Conservation (phyloP, 768 basidiomycete genomes). For the Lactarius akahatsu region DNA sequence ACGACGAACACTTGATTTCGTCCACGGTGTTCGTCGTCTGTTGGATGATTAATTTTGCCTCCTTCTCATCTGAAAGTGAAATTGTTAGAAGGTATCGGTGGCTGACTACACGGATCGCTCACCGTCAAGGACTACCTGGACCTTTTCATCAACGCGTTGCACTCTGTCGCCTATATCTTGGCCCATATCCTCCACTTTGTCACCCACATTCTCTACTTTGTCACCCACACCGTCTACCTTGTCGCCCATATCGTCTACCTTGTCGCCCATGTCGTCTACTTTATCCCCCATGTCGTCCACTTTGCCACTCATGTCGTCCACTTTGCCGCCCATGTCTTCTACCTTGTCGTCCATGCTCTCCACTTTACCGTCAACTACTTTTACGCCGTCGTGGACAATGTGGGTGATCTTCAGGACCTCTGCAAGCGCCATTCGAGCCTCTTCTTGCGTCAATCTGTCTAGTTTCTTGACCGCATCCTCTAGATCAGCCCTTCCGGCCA, state of each 20-base stretch:
- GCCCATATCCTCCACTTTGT: not conserved
- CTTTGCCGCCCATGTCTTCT: not conserved
- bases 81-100: not conserved
- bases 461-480: conserved; percentile 1
- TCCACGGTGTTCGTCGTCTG: not conserved
- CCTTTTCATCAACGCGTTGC: not conserved
- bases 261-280: not conserved
- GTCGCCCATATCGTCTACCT: too few relatives aligned
- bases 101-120: not conserved
- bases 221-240: not conserved
- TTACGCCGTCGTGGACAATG: not conserved
- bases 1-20: not conserved
- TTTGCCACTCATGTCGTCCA: not conserved
- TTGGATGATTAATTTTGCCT: too few relatives aligned
- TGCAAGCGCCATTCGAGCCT: not conserved
- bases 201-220: not conserved
- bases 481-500: not conserved
- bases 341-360: too few relatives aligned
- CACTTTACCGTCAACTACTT: not conserved
- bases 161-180: not conserved
- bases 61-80: not conserved
- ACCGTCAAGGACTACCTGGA: not conserved
- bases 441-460: not conserved
- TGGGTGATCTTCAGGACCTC: not conserved
- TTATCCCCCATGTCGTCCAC: not conserved